Conservation (phyloP, 2,329 filamentous ascomycete genomes). For the Penicillium sp. region DNA sequence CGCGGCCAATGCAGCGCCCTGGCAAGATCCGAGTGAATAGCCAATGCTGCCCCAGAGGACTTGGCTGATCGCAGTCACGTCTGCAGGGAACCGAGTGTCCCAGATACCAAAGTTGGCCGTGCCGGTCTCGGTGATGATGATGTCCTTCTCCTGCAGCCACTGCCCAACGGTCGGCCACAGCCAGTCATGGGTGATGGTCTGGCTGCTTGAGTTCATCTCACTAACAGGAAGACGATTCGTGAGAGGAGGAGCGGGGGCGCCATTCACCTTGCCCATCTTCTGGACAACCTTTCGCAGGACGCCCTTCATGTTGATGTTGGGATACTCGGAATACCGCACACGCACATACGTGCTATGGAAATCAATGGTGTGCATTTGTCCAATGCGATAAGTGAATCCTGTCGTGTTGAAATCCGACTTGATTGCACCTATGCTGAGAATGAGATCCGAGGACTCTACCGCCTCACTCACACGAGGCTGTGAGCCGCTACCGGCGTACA, state of each 20-base stretch:
- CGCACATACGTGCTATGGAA: constrained; percentile 72
- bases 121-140: constrained; percentile 81
- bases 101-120: constrained; percentile 85
- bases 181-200: constrained; percentile 48
- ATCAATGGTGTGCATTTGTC: constrained; percentile 74
- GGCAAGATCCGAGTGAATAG: constrained; percentile 58
- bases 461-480: constrained; percentile 47
- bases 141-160: constrained; percentile 67
- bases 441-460: constrained; percentile 40
- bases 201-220: constrained; percentile 30
- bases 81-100: constrained; percentile 72
- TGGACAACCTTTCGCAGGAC: constrained; percentile 68
- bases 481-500: constrained; percentile 77
- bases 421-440: constrained; percentile 43
- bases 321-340: constrained; percentile 75
- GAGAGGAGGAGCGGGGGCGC: constrained; percentile 50
- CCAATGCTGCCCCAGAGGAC: constrained; percentile 68
- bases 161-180: constrained; percentile 73
- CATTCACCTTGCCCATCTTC: constrained; percentile 53
- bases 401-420: constrained; percentile 51
- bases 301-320: constrained; percentile 72
- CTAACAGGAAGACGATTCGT: constrained; percentile 50
- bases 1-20: constrained; percentile 69
- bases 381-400: constrained; percentile 77
- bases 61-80: constrained; percentile 76